Base-by-base conservation (phyloP, 805 yeast genomes). In the Kazachstania kunashirensis region DNA sequence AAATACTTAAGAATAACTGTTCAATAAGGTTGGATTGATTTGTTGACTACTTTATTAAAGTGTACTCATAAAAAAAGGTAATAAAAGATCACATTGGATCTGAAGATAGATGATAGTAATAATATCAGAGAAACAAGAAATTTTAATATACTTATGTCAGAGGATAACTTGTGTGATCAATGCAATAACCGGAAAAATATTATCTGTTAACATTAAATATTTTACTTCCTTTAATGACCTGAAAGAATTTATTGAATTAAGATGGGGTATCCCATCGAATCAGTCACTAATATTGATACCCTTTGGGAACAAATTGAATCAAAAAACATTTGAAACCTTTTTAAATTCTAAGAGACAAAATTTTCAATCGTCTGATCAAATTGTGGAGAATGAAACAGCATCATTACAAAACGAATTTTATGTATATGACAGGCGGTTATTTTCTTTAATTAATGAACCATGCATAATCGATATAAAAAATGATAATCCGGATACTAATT, bases 401-500 rank as follows among this genome's bases (percentile, higher is more conserved):
- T 19, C 14, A 5, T 12, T 28, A 10, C 28, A 18, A 11, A 29
- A 18, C 14, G 81, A 77, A 40, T 62, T 79, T 3, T 79, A 70
- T 52, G 75, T 73, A 1, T 80, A 68, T 55, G 85, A 81, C 53
- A 72, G 79, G 52, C 66, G 75, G 31, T 57, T 74, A 31, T 79
- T 80, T 44, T 59, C 68, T 4, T 43, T 48, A 10, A 56, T 53
- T 2, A 47, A 50, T 16, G 41, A 45, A 29, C 60, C 52, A 33
- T n/a, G n/a, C n/a, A n/a, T n/a, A n/a, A n/a, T n/a, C n/a, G n/a
- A n/a, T n/a, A n/a, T n/a, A n/a, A n/a, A n/a, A n/a, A n/a, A n/a
- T n/a, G n/a, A n/a, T n/a, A n/a, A n/a, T n/a, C n/a, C n/a, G n/a
- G n/a, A n/a, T n/a, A n/a, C n/a, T n/a, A n/a, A n/a, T n/a, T n/a